Conservation (phyloP, 805 yeast genomes). For the Myxozyma neglecta region DNA sequence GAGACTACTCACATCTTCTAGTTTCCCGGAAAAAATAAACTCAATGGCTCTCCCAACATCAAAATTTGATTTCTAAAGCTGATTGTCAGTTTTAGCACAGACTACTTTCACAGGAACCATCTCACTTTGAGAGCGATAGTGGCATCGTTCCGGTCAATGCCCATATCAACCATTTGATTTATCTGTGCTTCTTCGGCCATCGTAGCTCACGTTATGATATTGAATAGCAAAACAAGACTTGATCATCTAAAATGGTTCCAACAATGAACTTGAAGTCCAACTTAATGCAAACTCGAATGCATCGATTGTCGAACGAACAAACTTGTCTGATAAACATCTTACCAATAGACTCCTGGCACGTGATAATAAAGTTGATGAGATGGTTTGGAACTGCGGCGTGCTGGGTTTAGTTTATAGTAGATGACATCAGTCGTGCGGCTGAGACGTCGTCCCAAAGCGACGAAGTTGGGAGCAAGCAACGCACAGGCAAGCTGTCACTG, state of each 20-base stretch:
- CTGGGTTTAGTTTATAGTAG: background rate
- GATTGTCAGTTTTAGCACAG: background rate
- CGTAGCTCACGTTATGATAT: background rate
- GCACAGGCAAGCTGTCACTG: background rate
- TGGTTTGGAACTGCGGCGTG: background rate
- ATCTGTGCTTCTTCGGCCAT: constrained; percentile 14
- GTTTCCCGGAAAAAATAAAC: constrained; percentile 34
- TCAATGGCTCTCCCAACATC: constrained; percentile 38
- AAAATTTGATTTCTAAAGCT: constrained; percentile 28
- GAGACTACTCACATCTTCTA: constrained; percentile 14
- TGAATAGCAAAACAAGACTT: no score
- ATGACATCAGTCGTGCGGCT: no score
- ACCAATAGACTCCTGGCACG: no score
- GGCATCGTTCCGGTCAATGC: constrained; percentile 37
- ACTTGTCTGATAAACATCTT: no score
- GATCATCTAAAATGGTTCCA: no score
- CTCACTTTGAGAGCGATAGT: constrained; percentile 35
- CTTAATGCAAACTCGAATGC: no score
- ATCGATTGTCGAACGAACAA: no score
- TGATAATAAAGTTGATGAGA: no score
- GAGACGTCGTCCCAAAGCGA: background rate
- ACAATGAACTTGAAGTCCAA: no score
- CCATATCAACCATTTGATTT: constrained; percentile 38
- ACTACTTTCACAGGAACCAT: background rate
- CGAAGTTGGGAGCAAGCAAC: no score